Percentiles rank a stretch among this genome's conserved stretches.
Conservation (phyloP, 176 grass and related monocot species). For the Zoysia japonica region DNA sequence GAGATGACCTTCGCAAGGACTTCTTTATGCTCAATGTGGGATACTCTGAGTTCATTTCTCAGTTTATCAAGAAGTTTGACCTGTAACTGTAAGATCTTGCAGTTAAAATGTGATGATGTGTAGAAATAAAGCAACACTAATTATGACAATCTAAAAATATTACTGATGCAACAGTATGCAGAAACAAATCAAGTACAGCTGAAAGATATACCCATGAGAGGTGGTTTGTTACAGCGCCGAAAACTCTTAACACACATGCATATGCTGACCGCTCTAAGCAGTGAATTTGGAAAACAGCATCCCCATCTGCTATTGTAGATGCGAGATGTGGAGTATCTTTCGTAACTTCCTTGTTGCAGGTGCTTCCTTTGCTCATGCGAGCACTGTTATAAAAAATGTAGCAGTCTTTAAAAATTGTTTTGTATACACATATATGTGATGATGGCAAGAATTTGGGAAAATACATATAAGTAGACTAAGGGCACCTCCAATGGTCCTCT, state of each 20-base stretch:
- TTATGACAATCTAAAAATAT: not conserved
- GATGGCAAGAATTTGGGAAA: not conserved
- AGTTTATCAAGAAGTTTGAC: conserved; percentile 58
- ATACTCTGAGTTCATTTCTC: conserved; percentile 71
- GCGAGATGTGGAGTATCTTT: conserved; percentile 25
- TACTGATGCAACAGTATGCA: not conserved
- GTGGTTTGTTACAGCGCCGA: conserved; percentile 53
- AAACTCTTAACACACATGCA: conserved; percentile 65
- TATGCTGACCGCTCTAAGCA: conserved; percentile 66
- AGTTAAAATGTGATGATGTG: conserved; percentile 31
- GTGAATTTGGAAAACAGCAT: conserved; percentile 59
- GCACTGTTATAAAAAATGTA: conserved; percentile 28
- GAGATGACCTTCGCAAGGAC: conserved; percentile 55
- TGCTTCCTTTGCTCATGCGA: conserved; percentile 16
- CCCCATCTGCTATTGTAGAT: conserved; percentile 32
- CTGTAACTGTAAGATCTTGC: conserved; percentile 48
- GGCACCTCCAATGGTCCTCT: too few species aligned
- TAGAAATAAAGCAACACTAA: not conserved
- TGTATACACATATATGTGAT: not conserved
- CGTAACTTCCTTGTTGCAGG: conserved; percentile 11
- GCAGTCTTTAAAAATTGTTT: not conserved
- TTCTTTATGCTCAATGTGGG: conserved; percentile 61
- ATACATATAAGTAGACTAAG: not conserved
- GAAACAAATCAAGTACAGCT: not conserved
- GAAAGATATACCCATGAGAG: conserved; percentile 61